A percentile compares a stretch with the other conserved stretches of the same genome.
Evolutionary conservation across 352 stramenopile genomes (phyloP).

Genomic region (Phytophthora foliorum): DNA sequence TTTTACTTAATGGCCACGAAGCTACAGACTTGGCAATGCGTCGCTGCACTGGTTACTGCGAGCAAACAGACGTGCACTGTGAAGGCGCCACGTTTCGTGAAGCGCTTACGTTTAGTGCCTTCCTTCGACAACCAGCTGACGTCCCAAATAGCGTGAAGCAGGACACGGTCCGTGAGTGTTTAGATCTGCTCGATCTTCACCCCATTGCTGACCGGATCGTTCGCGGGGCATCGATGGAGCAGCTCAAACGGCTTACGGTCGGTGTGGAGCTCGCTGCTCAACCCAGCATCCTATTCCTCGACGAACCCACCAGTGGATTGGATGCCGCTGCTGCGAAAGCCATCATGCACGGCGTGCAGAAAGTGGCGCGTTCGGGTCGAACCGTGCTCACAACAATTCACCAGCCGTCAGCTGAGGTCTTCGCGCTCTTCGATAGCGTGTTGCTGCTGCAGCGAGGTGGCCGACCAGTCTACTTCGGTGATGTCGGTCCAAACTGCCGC

Average conservation of each 20-base stretch:
- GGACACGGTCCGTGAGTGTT: slow-evolving; percentile 76
- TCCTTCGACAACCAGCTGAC: slow-evolving; percentile 65
- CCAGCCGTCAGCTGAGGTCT: slow-evolving; percentile 56
- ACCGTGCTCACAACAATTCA: slow-evolving; percentile 76
- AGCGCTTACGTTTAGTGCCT: slow-evolving; percentile 90
- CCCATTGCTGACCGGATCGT: slow-evolving; percentile 60
- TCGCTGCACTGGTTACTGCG: slow-evolving; percentile 58
- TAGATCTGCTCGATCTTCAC: slow-evolving; percentile 81
- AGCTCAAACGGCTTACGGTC: slow-evolving; percentile 65
- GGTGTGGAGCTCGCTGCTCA: slow-evolving; percentile 58
- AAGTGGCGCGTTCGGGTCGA: slow-evolving; percentile 70
- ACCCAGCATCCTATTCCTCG: slow-evolving; percentile 61
- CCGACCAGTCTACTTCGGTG: slow-evolving; percentile 62
- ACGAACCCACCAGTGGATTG: slow-evolving; percentile 71
- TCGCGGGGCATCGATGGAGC: slow-evolving; percentile 52
- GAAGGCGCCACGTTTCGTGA: slow-evolving; percentile 88
- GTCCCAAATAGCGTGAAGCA: slow-evolving; percentile 47
- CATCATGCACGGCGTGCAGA: slow-evolving; percentile 72
- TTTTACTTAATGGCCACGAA: slow-evolving; percentile 63
- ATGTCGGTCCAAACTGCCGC: slow-evolving; percentile 44
- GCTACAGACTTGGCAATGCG: slow-evolving; percentile 57
- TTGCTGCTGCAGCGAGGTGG: slow-evolving; percentile 78
- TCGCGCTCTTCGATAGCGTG: slow-evolving; percentile 88
- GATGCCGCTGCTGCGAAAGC: slow-evolving; percentile 75
- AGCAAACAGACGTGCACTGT: slow-evolving; percentile 59